phyloP scores from a whole-genome alignment of 257 asterid genomes.

The Solanum virginianum region DNA sequence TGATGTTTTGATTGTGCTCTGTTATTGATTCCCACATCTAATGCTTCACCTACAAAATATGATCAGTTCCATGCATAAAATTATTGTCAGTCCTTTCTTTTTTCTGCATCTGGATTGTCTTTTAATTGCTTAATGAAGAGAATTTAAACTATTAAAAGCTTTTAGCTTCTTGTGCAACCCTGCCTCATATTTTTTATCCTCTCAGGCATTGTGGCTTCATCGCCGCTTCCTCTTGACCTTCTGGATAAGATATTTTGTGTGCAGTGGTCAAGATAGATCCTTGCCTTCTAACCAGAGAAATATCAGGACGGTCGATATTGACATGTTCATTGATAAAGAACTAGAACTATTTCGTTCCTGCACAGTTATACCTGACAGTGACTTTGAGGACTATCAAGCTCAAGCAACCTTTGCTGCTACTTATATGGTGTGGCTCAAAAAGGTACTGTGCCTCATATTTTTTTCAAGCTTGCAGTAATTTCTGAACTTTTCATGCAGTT shows the following conservation, averaged over 20 bases:
- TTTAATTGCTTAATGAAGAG: background rate
- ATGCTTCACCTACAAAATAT: background rate
- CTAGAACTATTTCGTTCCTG: conserved; percentile 34
- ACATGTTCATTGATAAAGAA: conserved; percentile 36
- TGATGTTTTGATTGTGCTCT: background rate
- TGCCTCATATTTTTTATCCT: background rate
- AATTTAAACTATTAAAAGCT: background rate
- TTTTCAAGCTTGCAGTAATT: background rate
- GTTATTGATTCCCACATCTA: background rate
- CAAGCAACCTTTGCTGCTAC: conserved; percentile 67
- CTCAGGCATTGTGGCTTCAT: conserved; percentile 89
- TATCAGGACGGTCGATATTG: conserved; percentile 2
- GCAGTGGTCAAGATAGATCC: background rate
- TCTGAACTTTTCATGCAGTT: background rate
- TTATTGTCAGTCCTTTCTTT: background rate
- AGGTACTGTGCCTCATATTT: conserved; percentile 21
- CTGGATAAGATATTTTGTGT: conserved; percentile 48
- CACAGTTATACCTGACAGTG: conserved; percentile 44
- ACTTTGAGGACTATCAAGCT: conserved; percentile 63
- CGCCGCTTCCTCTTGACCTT: conserved; percentile 80
- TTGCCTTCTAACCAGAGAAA: conserved; percentile 1
- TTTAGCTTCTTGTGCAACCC: background rate
- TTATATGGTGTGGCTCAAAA: conserved; percentile 72
- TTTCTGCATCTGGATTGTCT: background rate
- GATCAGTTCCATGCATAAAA: background rate